Evolutionary conservation across 2,329 filamentous ascomycete genomes (phyloP).

Genomic region (Zelopaecilomyces penicillatus): DNA sequence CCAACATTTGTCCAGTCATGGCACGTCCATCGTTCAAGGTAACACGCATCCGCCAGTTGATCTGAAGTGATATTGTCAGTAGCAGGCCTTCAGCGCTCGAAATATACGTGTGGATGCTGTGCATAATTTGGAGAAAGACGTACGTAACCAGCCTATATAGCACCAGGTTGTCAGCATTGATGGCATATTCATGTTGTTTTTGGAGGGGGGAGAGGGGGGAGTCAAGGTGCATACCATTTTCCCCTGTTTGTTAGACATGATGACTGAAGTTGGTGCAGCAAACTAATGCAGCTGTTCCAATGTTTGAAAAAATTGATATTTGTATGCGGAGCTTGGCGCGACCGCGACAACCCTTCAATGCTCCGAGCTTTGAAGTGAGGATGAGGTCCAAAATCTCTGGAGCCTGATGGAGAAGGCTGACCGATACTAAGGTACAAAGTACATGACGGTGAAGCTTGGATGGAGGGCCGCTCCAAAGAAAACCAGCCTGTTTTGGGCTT

Average conservation of each 20-base stretch:
- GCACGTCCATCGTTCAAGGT: constrained; percentile 91
- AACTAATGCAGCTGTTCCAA: constrained; percentile 22
- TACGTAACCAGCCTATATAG: constrained; percentile 61
- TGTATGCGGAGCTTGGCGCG: constrained; percentile 30
- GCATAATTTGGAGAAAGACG: constrained; percentile 26
- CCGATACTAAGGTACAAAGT: constrained; percentile 19
- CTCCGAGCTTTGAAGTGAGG: constrained; percentile 35
- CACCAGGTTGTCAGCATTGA: constrained; percentile 40
- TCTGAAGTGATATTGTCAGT: constrained; percentile 44
- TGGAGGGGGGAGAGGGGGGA: constrained; percentile 27
- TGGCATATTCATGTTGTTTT: constrained; percentile 47
- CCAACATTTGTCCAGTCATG: constrained; percentile 96
- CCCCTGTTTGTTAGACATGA: constrained; percentile 69
- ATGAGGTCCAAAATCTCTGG: constrained; percentile 37
- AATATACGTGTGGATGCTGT: constrained; percentile 20
- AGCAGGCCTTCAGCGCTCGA: not conserved
- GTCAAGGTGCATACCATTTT: constrained; percentile 78
- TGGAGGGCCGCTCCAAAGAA: not conserved
- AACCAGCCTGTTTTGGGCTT: constrained; percentile 11
- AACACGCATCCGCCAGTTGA: constrained; percentile 98
- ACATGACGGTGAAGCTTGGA: constrained; percentile 5
- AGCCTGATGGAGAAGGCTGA: constrained; percentile 35
- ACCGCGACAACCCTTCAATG: constrained; percentile 31
- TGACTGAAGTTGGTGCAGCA: not conserved
- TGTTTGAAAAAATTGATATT: constrained; percentile 35